Conservation (phyloP, 305 asterid genomes). For the Fraxinus sp. region DNA sequence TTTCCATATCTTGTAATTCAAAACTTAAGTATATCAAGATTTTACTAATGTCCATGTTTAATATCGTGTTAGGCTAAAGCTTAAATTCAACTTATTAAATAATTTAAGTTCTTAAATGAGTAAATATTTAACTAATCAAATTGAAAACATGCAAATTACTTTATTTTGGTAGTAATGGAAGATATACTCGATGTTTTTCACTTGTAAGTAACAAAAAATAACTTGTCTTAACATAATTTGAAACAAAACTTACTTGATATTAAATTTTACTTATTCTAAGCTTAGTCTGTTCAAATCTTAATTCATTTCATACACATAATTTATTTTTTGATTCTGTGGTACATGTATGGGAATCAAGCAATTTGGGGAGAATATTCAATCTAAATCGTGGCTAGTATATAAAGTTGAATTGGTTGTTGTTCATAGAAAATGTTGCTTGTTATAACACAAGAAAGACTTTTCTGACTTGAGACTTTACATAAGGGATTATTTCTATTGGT, state of each 20-base stretch:
- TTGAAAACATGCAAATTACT: not conserved
- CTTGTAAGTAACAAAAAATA: not conserved
- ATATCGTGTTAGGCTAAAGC: not conserved
- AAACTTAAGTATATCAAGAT: not conserved
- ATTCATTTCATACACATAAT: not conserved
- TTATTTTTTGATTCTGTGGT: constrained; percentile 15
- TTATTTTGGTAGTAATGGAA: not conserved
- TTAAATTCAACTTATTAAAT: not conserved
- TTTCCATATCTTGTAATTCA: not conserved
- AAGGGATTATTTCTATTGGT: not conserved
- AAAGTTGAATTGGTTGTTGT: constrained; percentile 60
- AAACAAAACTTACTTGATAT: not conserved
- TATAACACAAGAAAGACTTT: not conserved
- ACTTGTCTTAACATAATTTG: not conserved
- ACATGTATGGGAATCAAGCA: constrained; percentile 54
- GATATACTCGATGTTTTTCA: not conserved
- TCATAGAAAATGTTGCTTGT: constrained; percentile 5
- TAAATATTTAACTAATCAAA: not conserved
- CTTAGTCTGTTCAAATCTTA: not conserved
- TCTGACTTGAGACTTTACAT: not conserved
- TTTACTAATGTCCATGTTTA: not conserved
- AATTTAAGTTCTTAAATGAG: not conserved
- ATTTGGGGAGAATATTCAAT: constrained; percentile 50
- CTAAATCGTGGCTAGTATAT: constrained; percentile 75
- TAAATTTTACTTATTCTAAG: not conserved